Conservation (phyloP, 352 stramenopile genomes). For the Pythium utonaiense region DNA sequence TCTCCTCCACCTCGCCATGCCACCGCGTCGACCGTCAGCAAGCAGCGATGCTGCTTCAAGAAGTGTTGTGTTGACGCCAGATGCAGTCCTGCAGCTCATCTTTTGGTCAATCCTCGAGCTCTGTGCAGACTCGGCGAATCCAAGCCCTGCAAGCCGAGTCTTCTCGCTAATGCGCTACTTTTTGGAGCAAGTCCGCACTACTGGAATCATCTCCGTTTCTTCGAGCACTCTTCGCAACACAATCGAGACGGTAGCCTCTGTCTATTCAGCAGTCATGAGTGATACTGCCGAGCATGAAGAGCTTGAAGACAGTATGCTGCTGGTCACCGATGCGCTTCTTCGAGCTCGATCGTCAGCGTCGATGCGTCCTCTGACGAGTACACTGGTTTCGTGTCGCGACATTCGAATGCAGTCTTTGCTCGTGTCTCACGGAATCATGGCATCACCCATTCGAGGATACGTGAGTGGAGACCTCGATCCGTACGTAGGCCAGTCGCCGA, state of each 20-base stretch:
- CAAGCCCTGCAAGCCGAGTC: neutral
- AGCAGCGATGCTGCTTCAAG: neutral
- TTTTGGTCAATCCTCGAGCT: neutral
- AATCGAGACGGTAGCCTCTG: neutral
- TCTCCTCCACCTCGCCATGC: constrained; percentile 3
- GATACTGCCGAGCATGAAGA: neutral
- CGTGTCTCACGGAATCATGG: neutral
- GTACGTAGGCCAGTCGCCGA: too few species aligned
- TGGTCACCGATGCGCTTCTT: neutral
- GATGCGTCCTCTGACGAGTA: neutral
- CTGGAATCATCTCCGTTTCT: neutral
- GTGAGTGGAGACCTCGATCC: too few species aligned
- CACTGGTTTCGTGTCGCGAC: neutral
- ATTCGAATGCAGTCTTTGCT: neutral
- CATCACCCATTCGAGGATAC: too few species aligned
- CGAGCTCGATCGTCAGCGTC: neutral
- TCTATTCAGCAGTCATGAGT: neutral
- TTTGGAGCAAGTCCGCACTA: neutral
- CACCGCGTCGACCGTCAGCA: neutral
- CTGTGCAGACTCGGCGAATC: neutral
- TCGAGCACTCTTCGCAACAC: neutral
- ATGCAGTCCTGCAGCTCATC: neutral
- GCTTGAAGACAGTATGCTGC: neutral
- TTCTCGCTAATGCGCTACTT: neutral
- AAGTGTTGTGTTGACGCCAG: neutral